Percentiles rank a stretch among this genome's conserved stretches.
Conservation (phyloP, 1,284 basidiomycete species). For the Malassezia restricta region DNA sequence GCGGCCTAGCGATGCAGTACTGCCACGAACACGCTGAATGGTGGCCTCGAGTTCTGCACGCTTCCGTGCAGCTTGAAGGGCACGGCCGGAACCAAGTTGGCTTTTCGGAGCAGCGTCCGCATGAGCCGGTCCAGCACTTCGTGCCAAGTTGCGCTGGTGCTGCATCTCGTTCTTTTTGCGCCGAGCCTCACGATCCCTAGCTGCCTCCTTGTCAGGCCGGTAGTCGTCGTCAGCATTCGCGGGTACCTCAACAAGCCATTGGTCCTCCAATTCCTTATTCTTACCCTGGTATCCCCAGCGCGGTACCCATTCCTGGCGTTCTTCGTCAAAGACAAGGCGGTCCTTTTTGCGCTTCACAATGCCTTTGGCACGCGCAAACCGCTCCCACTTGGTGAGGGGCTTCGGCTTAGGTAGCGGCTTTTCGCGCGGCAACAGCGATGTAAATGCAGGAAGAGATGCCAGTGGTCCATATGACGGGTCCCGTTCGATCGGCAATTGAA, state of each 20-base stretch:
- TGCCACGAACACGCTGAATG: constrained; percentile 64
- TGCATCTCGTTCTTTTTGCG: constrained; percentile 76
- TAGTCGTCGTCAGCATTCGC: constrained; percentile 60
- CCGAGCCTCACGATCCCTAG: constrained; percentile 64
- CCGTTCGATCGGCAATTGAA: constrained; percentile 64
- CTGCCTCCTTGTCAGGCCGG: constrained; percentile 66
- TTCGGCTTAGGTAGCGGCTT: constrained; percentile 89
- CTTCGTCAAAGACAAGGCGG: constrained; percentile 83
- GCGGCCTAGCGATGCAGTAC: constrained; percentile 80
- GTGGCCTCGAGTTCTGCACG: constrained; percentile 66
- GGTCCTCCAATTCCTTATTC: constrained; percentile 74
- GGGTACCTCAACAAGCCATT: constrained; percentile 87
- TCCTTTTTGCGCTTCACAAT: constrained; percentile 65
- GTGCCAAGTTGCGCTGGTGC: constrained; percentile 64
- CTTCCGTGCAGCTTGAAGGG: constrained; percentile 50
- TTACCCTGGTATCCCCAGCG: constrained; percentile 70
- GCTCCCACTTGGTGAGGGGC: constrained; percentile 89
- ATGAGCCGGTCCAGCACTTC: constrained; percentile 29
- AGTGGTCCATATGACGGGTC: constrained; percentile 67
- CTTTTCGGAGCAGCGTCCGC: constrained; percentile 8
- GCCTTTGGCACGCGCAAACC: constrained; percentile 85
- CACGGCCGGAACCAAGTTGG: constrained; percentile 19
- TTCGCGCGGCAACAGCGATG: constrained; percentile 68
- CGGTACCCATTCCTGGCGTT: constrained; percentile 80
- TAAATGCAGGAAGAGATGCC: constrained; percentile 58